Base-by-base conservation (phyloP, 2,329 filamentous ascomycete genomes). In the Penicillium sp. region DNA sequence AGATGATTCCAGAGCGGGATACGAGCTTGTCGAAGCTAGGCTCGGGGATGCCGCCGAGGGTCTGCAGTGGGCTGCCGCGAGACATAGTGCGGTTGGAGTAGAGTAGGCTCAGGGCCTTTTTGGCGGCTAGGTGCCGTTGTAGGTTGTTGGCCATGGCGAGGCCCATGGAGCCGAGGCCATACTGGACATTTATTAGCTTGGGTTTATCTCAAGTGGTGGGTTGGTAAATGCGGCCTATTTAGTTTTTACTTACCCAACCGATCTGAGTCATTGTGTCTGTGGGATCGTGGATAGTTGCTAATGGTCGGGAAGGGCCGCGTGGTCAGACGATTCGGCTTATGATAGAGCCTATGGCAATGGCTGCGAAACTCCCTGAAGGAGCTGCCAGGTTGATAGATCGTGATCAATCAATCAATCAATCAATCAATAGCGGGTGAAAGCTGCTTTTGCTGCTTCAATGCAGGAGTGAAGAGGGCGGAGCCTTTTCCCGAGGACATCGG, bases 81-180 rank as follows among this genome's bases (percentile, higher is more conserved):
- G 75, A 71, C 54, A 78, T 67, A 3, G 78, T 79, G 49, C 78
- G 73, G 63, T 79, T 80, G 14, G 75, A 73, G 60, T 75, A 79
- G 15, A 77, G 57, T 37, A 79, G 67, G 34, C 66, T 68, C 45
- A 70, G 56, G 12, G 69, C 69, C 25, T 71, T 73, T 54, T 72
- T 73, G 37, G 70, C 54, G 11, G 67, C 69, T 1, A 79, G 68
- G 57, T 79, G 76, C 20, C 71, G 72, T 68, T 79, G 77, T 7
- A 79, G 71, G 56, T 79, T 79, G 48, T 67, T 70, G 56, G 78
- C 77, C 78, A 79, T 79, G 63, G 74, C 75, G 15, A 77, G 74
- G 61, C 78, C 78, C 77, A 79, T 79, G 37, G 77, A 79, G 41
- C 77, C 78, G 53, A 79, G 76, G 61, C 78, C 78, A 67, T 76